phyloP scores from a whole-genome alignment of 768 basidiomycete genomes.

The Serpula lacrymans region DNA sequence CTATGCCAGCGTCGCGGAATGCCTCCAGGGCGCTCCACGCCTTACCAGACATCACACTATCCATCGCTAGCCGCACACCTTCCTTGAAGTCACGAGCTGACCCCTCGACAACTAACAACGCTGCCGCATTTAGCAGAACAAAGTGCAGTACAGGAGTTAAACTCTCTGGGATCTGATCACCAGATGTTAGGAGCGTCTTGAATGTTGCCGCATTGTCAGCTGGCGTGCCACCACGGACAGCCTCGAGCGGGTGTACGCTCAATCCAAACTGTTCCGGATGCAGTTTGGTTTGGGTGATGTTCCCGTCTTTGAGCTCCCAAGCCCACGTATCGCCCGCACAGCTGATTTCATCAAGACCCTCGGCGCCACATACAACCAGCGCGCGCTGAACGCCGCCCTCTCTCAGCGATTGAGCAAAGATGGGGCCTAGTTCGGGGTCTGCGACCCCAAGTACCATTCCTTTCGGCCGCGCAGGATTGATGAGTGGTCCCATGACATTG shows the following conservation, averaged over 20 bases:
- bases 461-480: constrained; percentile 84
- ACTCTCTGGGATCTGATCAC: constrained; percentile 48
- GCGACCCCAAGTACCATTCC: constrained; percentile 94
- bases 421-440: constrained; percentile 70
- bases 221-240: constrained; percentile 73
- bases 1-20: constrained; percentile 43
- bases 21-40: constrained; percentile 56
- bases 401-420: constrained; percentile 73
- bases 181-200: constrained; percentile 56
- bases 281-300: constrained; percentile 59
- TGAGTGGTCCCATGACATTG: constrained; percentile 90
- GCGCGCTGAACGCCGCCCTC: constrained; percentile 79
- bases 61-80: constrained; percentile 65
- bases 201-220: constrained; percentile 79
- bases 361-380: constrained; percentile 89
- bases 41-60: constrained; percentile 54
- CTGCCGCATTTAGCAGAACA: constrained; percentile 88
- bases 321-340: constrained; percentile 86
- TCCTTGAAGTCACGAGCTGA: constrained; percentile 64
- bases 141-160: constrained; percentile 76
- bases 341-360: constrained; percentile 92
- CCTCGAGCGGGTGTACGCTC: constrained; percentile 57
- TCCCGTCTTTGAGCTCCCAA: constrained; percentile 75
- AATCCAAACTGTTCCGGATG: constrained; percentile 80
- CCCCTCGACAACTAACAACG: constrained; percentile 82